Base-by-base conservation (phyloP, 2,329 filamentous ascomycete species). In the Aspergillus sp. region DNA sequence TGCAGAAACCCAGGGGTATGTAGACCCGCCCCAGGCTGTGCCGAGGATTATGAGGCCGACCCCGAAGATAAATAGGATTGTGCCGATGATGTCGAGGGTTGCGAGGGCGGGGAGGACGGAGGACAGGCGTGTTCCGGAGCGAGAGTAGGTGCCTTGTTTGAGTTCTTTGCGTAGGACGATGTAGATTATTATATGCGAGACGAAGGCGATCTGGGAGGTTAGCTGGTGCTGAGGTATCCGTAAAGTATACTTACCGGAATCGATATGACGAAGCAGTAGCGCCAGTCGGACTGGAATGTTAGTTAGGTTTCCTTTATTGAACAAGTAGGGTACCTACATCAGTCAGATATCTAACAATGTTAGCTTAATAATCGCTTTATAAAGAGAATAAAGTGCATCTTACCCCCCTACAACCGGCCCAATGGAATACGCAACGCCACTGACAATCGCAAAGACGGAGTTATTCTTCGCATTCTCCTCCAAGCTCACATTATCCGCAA, bases 231-330 rank as follows among this genome's bases (percentile, higher is more conserved):
- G n/a, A n/a, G n/a, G n/a, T n/a, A n/a, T n/a, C n/a, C n/a, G n/a
- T n/a, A n/a, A n/a, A n/a, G n/a, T 13, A 9, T 1, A 76, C 75
- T 76, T 54, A 87, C 77, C 0, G 84, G 84, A n/a, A 86, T 75
- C 59, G 83, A 85, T 53, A 89, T 80, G 38, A 81, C 84, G 67
- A 89, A 89, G 65, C 85, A 86, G 80, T 87, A 89, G 49, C 86
- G 76, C 86, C 87, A 89, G 61, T 78, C 81, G 4, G 78, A 71
- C 68, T 71, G n/a, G 24, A 12, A 8, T 17, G 36, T 77, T 73
- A 18, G 82, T 82, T 73, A 18, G 82, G 82, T 12, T 86, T 17
- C 17, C 24, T 6, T 12, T n/a, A 4, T 20, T 7, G 0, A 2
- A 34, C 26, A 24, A 39, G 5, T 2, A 8, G 7, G 5, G 2